A percentile compares a stretch with the other conserved stretches of the same genome.
These are phyloP conservation scores for Boletus subcaerulescens DNA, from an alignment of 768 basidiomycete species.

Conservation along the genomic window DNA sequence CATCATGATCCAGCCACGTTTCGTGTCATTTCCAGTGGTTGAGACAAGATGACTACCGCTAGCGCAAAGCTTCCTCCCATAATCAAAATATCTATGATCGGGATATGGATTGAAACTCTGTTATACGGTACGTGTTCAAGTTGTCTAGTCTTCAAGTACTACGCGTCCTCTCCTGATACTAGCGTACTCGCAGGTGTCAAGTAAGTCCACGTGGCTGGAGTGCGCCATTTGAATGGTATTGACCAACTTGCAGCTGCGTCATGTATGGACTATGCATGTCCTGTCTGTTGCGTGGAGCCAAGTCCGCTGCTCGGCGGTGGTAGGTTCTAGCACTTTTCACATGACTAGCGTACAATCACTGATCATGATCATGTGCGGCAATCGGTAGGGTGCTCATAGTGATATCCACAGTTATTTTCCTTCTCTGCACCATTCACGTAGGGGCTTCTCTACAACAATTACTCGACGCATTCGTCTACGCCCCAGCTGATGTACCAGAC, in stretches of 20 bases:
- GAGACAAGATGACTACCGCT: not conserved
- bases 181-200: not conserved
- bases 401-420: not conserved
- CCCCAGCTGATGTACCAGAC: not conserved
- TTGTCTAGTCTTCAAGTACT: not conserved
- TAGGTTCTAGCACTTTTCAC: not conserved
- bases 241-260: not conserved
- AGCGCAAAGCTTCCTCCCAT: not conserved
- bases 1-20: too few relatives aligned
- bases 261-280: not conserved
- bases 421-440: not conserved
- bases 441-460: not conserved
- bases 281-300: not conserved
- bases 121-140: not conserved
- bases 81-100: not conserved
- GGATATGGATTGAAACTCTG: not conserved
- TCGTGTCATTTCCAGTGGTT: too few relatives aligned
- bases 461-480: slow-evolving; percentile 5
- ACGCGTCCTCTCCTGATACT: not conserved
- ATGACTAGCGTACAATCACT: not conserved
- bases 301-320: not conserved
- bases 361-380: too few relatives aligned
- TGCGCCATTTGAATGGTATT: not conserved
- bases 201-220: not conserved
- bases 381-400: not conserved